Percentiles rank a stretch among this genome's conserved stretches.
These are phyloP conservation scores for Pinus tabuliformis DNA, from an alignment of 75 land plant genomes.

Conservation along the genomic window DNA sequence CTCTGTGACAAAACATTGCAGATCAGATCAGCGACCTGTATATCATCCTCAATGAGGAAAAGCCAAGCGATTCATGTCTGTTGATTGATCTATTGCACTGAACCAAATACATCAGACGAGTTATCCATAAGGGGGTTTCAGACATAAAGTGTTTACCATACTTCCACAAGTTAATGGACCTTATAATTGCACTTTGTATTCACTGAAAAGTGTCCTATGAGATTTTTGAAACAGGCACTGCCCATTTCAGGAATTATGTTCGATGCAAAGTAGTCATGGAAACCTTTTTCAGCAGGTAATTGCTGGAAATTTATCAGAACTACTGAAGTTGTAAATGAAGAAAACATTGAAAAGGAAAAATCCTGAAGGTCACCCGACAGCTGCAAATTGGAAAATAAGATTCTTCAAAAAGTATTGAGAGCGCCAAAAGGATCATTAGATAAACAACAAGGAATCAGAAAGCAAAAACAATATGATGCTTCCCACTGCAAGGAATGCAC, in stretches of 20 bases:
- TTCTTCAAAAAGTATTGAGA: not conserved
- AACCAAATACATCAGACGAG: not conserved
- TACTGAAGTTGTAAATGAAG: not conserved
- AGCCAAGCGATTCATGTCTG: not conserved
- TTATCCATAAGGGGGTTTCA: not conserved
- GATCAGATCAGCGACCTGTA: not conserved
- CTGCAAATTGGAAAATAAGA: not conserved
- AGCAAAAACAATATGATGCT: not conserved
- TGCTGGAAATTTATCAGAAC: not conserved
- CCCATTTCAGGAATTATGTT: not conserved
- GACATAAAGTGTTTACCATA: not conserved
- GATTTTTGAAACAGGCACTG: not conserved
- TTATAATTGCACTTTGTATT: not conserved
- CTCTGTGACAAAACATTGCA: conserved; percentile 12
- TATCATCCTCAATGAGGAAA: not conserved
- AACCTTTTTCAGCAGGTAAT: not conserved
- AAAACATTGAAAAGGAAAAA: not conserved
- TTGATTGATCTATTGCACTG: conserved; percentile 1
- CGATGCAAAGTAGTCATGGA: not conserved
- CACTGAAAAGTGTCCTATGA: not conserved
- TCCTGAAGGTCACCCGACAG: not conserved
- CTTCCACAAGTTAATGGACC: not conserved
- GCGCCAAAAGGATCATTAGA: not conserved
- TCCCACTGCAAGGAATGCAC: not conserved
- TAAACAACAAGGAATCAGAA: not conserved